These are phyloP conservation scores for Globisporangium uncinulatum DNA, from an alignment of 352 stramenopile species.

Conservation along the genomic window DNA sequence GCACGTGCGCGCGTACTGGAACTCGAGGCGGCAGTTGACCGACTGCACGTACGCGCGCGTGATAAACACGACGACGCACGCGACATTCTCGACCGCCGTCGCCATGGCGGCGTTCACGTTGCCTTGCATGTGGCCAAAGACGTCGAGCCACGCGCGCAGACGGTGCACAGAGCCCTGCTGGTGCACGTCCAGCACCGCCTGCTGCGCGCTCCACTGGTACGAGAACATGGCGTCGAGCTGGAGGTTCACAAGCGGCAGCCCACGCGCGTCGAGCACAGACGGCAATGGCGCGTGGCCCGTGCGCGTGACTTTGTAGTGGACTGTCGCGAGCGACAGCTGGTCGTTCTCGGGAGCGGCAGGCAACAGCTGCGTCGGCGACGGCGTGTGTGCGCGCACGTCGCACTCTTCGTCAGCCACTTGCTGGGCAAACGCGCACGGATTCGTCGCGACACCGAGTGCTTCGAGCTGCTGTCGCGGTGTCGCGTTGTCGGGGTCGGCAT, in stretches of 20 bases:
- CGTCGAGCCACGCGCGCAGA: slow-evolving; percentile 44
- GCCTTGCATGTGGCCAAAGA: slow-evolving; percentile 61
- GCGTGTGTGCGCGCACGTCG: neutral
- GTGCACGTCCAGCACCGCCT: slow-evolving; percentile 31
- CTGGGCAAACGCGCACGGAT: neutral
- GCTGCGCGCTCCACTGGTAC: slow-evolving; percentile 47
- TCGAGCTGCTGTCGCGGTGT: neutral
- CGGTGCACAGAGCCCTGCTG: slow-evolving; percentile 33
- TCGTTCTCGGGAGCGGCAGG: slow-evolving; percentile 15
- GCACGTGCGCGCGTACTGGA: slow-evolving; percentile 34
- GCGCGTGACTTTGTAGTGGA: slow-evolving; percentile 39
- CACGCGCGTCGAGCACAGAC: slow-evolving; percentile 31
- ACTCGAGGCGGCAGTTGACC: slow-evolving; percentile 57
- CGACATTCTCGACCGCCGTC: slow-evolving; percentile 44
- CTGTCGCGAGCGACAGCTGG: slow-evolving; percentile 16
- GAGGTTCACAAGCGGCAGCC: slow-evolving; percentile 26
- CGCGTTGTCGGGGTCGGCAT: neutral
- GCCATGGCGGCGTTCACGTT: slow-evolving; percentile 65
- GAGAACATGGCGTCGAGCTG: slow-evolving; percentile 54
- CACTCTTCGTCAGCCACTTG: neutral
- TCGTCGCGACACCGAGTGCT: slow-evolving; percentile 16
- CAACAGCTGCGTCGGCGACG: slow-evolving; percentile 11
- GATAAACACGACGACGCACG: slow-evolving; percentile 51
- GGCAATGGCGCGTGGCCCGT: slow-evolving; percentile 19
- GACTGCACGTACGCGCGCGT: slow-evolving; percentile 37